These are phyloP conservation scores for Diaporthe sp. DNA, from an alignment of 2,329 filamentous ascomycete species.

Conservation along the genomic window DNA sequence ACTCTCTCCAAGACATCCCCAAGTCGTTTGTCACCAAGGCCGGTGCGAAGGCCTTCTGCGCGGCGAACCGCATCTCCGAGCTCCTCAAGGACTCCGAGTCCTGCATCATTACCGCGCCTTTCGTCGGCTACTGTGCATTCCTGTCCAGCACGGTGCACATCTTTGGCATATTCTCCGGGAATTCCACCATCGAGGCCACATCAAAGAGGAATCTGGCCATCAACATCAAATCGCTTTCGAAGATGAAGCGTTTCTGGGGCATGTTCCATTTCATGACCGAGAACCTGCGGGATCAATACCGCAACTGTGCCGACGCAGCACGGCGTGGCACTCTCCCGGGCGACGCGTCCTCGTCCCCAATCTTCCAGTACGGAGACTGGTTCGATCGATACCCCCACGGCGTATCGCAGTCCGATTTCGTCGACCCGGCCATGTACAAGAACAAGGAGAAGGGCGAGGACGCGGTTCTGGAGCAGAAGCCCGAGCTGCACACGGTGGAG, in stretches of 20 bases:
- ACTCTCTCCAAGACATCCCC: slow-evolving; percentile 79
- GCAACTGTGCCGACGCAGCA: slow-evolving; percentile 85
- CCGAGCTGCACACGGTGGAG: slow-evolving; percentile 92
- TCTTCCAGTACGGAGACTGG: slow-evolving; percentile 98
- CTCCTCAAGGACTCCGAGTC: slow-evolving; percentile 85
- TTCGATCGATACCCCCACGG: slow-evolving; percentile 96
- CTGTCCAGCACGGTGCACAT: slow-evolving; percentile 95
- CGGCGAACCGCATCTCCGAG: slow-evolving; percentile 88
- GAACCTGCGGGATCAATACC: slow-evolving; percentile 90
- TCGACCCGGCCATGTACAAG: slow-evolving; percentile 77
- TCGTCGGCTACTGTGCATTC: slow-evolving; percentile 95
- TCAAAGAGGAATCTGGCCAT: slow-evolving; percentile 88
- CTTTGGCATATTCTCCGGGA: slow-evolving; percentile 90
- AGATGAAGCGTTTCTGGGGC: slow-evolving; percentile 98
- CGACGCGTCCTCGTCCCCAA: slow-evolving; percentile 68
- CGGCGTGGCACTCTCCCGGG: slow-evolving; percentile 72
- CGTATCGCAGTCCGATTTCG: slow-evolving; percentile 86
- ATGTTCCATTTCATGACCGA: slow-evolving; percentile 99
- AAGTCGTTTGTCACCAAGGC: slow-evolving; percentile 83
- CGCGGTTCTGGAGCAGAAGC: slow-evolving; percentile 88
- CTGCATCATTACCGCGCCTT: slow-evolving; percentile 88
- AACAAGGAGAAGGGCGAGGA: slow-evolving; percentile 87
- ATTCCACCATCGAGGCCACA: slow-evolving; percentile 78
- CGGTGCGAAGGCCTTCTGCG: slow-evolving; percentile 81
- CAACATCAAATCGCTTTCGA: slow-evolving; percentile 91